phyloP scores from a whole-genome alignment of 2,329 filamentous ascomycete species.

The Stagonosporopsis rhizophila region DNA sequence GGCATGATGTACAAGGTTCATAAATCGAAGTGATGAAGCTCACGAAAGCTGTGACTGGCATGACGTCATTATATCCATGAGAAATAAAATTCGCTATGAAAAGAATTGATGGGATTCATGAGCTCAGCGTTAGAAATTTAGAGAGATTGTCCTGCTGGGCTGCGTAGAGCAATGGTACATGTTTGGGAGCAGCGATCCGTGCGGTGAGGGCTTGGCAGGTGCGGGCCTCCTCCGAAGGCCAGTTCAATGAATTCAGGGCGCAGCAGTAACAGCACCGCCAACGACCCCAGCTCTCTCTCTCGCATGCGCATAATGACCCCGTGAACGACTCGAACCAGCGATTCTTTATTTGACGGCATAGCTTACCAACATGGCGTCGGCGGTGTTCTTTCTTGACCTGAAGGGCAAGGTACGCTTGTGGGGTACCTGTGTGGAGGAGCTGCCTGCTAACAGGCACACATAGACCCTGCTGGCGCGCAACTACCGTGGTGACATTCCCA shows the following conservation, averaged over 20 bases:
- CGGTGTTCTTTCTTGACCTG: constrained; percentile 96
- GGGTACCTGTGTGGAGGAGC: constrained; percentile 26
- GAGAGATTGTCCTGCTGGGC: too few species aligned
- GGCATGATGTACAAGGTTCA: neutral
- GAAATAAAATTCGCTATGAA: neutral
- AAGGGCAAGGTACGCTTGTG: constrained; percentile 88
- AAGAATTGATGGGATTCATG: neutral
- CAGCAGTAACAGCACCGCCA: constrained; percentile 15
- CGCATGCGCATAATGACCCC: constrained; percentile 29
- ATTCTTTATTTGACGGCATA: constrained; percentile 5
- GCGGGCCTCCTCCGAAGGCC: constrained; percentile 12
- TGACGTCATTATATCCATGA: neutral
- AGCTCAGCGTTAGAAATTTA: too few species aligned
- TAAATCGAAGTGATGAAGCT: neutral
- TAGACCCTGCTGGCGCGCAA: constrained; percentile 98
- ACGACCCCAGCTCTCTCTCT: constrained; percentile 4
- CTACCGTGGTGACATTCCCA: constrained; percentile 97
- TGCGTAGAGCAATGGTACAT: too few species aligned
- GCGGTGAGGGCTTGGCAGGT: constrained; percentile 14
- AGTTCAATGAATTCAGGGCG: constrained; percentile 17
- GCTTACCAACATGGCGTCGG: constrained; percentile 79
- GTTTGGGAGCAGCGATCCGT: neutral
- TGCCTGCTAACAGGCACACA: constrained; percentile 35
- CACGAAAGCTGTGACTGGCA: neutral
- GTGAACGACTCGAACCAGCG: constrained; percentile 16